Percentiles rank a stretch among this genome's conserved stretches.
phyloP scores from a whole-genome alignment of 2,329 filamentous ascomycete species.

The Helotiales sp. region DNA sequence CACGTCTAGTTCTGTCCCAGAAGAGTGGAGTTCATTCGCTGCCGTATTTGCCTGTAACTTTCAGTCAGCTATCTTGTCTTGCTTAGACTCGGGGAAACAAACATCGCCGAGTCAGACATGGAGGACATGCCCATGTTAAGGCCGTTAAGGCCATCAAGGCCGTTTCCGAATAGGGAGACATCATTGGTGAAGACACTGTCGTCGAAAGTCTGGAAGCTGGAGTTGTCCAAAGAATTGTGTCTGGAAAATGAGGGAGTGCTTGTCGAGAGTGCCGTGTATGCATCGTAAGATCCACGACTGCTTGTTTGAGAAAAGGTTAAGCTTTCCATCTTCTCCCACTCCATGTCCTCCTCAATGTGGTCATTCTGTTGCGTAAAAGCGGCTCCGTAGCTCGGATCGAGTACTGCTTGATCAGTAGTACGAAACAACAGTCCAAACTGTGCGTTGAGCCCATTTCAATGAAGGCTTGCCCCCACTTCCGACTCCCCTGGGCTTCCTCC shows the following conservation, averaged over 20 bases:
- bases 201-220: neutral
- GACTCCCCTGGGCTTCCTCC: neutral
- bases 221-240: neutral
- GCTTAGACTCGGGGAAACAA: neutral
- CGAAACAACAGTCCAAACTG: neutral
- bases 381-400: neutral
- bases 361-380: neutral
- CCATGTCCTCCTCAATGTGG: neutral
- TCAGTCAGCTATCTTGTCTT: neutral
- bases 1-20: neutral
- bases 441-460: neutral
- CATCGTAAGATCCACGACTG: neutral
- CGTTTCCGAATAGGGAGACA: neutral
- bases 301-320: neutral
- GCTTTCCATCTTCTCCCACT: neutral
- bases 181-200: too few species aligned
- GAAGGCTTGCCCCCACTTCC: neutral
- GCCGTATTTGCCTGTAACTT: neutral
- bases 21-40: neutral
- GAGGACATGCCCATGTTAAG: too few species aligned
- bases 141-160: neutral
- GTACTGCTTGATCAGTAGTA: neutral
- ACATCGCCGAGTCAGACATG: neutral
- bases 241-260: neutral
- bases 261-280: too few species aligned